phyloP scores from a whole-genome alignment of 257 asterid genomes.

The Nicotiana tomentosiformis region DNA sequence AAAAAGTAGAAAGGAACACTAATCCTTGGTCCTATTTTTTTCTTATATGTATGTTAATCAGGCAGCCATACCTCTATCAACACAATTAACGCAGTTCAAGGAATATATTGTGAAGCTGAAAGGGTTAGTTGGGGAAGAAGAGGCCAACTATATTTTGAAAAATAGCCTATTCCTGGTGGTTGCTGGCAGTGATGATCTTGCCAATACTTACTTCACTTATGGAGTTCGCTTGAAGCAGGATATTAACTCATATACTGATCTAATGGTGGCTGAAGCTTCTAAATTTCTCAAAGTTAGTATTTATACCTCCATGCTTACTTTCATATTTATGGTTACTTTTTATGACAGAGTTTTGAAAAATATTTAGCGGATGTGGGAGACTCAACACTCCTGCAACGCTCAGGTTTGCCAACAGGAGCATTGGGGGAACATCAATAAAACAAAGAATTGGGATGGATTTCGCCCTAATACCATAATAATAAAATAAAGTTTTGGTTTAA shows the following conservation, averaged over 20 bases:
- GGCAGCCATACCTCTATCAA: slow-evolving; percentile 48
- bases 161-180: slow-evolving; percentile 45
- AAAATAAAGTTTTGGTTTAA: too few relatives aligned
- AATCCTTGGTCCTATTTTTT: not conserved
- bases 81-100: slow-evolving; percentile 49
- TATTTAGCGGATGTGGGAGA: too few relatives aligned
- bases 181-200: slow-evolving; percentile 78
- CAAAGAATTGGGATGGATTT: too few relatives aligned
- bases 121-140: slow-evolving; percentile 52
- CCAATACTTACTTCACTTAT: slow-evolving; percentile 66
- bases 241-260: slow-evolving; percentile 50
- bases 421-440: too few relatives aligned
- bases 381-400: too few relatives aligned
- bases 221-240: slow-evolving; percentile 34
- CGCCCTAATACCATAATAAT: too few relatives aligned
- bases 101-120: slow-evolving; percentile 58
- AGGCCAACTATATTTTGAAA: slow-evolving; percentile 29
- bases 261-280: slow-evolving; percentile 52
- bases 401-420: too few relatives aligned
- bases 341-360: too few relatives aligned
- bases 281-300: slow-evolving; percentile 39
- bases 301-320: not conserved
- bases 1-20: not conserved
- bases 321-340: too few relatives aligned
- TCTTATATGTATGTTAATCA: slow-evolving; percentile 7